phyloP scores from a whole-genome alignment of 1,284 basidiomycete species.

The Exsudoporus floridanus region DNA sequence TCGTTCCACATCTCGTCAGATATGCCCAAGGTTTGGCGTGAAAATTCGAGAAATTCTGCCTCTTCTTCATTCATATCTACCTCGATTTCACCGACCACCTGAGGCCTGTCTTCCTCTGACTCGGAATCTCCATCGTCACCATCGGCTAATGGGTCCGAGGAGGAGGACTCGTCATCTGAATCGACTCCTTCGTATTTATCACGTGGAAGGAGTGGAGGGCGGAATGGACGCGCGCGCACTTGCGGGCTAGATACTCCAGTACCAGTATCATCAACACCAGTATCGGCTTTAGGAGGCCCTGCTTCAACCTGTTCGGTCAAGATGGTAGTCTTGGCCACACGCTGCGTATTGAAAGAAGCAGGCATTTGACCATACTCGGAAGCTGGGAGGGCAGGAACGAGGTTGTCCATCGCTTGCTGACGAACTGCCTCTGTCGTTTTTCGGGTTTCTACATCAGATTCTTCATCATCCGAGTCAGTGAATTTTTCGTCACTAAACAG shows the following conservation, averaged over 20 bases:
- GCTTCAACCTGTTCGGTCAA: slow-evolving; percentile 44
- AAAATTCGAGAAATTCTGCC: slow-evolving; percentile 91
- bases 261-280: slow-evolving; percentile 6
- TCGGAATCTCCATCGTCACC: slow-evolving; percentile 61
- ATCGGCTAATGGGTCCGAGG: slow-evolving; percentile 34
- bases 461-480: slow-evolving; percentile 41
- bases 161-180: slow-evolving; percentile 74
- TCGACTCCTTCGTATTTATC: slow-evolving; percentile 83
- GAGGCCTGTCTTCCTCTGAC: slow-evolving; percentile 72
- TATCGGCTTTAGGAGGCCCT: slow-evolving; percentile 8
- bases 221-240: slow-evolving; percentile 38
- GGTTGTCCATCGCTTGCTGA: slow-evolving; percentile 64
- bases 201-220: slow-evolving; percentile 75
- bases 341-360: slow-evolving; percentile 69
- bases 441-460: slow-evolving; percentile 32
- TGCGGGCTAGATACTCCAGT: slow-evolving; percentile 8
- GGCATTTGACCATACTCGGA: slow-evolving; percentile 83
- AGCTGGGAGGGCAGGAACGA: slow-evolving; percentile 67
- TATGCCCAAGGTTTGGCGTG: slow-evolving; percentile 85
- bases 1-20: slow-evolving; percentile 79
- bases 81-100: slow-evolving; percentile 78
- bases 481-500: slow-evolving; percentile 48
- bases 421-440: slow-evolving; percentile 41
- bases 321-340: slow-evolving; percentile 51
- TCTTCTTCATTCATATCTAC: slow-evolving; percentile 88